These are phyloP conservation scores for Cyclotella kingstonii DNA, from an alignment of 108 stramenopile species.

Conservation along the genomic window DNA sequence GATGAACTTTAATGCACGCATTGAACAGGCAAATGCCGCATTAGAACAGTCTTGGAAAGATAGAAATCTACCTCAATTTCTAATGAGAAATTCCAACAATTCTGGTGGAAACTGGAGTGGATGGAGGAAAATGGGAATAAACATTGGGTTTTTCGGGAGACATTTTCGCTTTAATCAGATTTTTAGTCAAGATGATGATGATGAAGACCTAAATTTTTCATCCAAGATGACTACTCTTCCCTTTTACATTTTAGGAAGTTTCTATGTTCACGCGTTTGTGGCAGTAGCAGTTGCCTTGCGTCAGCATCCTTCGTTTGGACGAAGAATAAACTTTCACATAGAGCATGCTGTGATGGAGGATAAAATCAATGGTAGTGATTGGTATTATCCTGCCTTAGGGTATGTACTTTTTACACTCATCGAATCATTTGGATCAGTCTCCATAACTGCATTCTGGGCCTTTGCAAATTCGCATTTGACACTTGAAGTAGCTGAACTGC, in stretches of 20 bases:
- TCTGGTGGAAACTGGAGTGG: not conserved
- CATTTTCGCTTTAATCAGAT: conserved; percentile 15
- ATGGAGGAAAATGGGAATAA: conserved; percentile 27
- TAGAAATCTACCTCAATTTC: conserved; percentile 24
- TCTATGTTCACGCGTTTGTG: conserved; percentile 38
- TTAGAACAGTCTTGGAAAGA: conserved; percentile 27
- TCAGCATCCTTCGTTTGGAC: conserved; percentile 35
- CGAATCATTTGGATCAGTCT: conserved; percentile 93
- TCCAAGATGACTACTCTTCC: conserved; percentile 27
- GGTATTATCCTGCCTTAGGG: conserved; percentile 73
- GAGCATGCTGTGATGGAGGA: conserved; percentile 27
- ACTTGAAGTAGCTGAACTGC: conserved; percentile 82
- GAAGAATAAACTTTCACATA: conserved; percentile 14
- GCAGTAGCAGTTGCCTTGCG: conserved; percentile 34
- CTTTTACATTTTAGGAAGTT: conserved; percentile 38
- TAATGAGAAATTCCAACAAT: not conserved
- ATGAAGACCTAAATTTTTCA: conserved; percentile 4
- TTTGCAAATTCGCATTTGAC: conserved; percentile 90
- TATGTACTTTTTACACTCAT: conserved; percentile 86
- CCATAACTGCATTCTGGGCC: conserved; percentile 94
- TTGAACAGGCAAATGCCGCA: conserved; percentile 21
- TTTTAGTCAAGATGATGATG: conserved; percentile 5
- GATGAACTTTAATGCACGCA: too few relatives aligned
- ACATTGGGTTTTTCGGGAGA: conserved; percentile 5
- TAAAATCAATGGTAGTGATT: conserved; percentile 3